These are phyloP conservation scores for Auricularia cornea DNA, from an alignment of 768 basidiomycete genomes.

Conservation along the genomic window DNA sequence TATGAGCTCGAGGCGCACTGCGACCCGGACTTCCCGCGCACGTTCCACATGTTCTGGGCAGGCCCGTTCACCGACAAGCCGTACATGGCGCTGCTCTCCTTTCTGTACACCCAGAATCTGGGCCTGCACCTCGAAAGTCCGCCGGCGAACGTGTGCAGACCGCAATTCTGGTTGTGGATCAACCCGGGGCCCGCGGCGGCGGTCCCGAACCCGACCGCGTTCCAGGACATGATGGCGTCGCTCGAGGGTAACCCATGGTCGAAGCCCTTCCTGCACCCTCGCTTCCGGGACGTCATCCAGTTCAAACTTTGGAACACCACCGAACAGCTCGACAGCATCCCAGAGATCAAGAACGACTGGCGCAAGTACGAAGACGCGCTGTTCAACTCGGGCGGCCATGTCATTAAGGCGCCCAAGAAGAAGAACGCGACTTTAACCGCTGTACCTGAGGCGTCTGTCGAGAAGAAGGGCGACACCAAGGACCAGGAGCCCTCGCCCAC, in stretches of 20 bases:
- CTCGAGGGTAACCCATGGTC: constrained; percentile 88
- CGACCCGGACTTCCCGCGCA: constrained; percentile 73
- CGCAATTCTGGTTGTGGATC: constrained; percentile 97
- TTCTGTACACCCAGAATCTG: constrained; percentile 92
- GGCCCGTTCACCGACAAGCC: constrained; percentile 98
- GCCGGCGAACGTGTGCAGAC: constrained; percentile 57
- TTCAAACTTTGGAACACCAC: constrained; percentile 99
- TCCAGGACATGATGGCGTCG: constrained; percentile 72
- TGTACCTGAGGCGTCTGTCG: constrained; percentile 14
- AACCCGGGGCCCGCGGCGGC: constrained; percentile 94
- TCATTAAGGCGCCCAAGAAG: constrained; percentile 51
- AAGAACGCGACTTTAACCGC: constrained; percentile 30
- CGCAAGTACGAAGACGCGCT: constrained; percentile 61
- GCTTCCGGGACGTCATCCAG: constrained; percentile 86
- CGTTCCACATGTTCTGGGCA: constrained; percentile 99
- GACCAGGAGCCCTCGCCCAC: constrained; percentile 10
- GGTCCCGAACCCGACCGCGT: constrained; percentile 75
- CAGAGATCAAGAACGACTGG: constrained; percentile 89
- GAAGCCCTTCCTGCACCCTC: constrained; percentile 84
- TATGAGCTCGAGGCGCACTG: constrained; percentile 55
- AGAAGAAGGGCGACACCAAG: constrained; percentile 8
- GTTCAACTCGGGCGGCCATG: constrained; percentile 81
- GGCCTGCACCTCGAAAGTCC: constrained; percentile 60
- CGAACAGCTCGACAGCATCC: constrained; percentile 86
- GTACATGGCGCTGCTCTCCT: constrained; percentile 89